phyloP scores from a whole-genome alignment of 1,284 basidiomycete species.

The Papiliotrema flavescens region DNA sequence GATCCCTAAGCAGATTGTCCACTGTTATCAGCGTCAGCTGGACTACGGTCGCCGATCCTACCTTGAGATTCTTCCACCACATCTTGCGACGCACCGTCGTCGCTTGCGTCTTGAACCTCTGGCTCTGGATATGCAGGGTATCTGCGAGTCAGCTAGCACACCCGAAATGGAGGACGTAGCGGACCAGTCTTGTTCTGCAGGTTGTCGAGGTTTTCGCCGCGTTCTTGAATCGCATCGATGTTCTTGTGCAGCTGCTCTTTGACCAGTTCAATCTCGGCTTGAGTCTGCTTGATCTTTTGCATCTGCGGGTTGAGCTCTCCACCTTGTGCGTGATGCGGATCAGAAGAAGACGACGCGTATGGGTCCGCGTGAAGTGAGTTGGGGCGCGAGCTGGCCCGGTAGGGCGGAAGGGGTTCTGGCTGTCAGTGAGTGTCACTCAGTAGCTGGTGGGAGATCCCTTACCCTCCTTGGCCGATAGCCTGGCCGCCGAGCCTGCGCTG shows the following conservation, averaged over 20 bases:
- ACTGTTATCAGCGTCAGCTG: conserved; percentile 11
- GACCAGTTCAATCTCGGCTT: conserved; percentile 15
- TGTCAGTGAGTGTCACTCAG: neutral
- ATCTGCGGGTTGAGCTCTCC: conserved; percentile 1
- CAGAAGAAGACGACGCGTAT: too few relatives aligned
- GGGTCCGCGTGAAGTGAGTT: too few relatives aligned
- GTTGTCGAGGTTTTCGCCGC: conserved; percentile 24
- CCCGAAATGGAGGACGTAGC: conserved; percentile 2
- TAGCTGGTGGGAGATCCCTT: neutral
- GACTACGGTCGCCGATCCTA: conserved; percentile 5
- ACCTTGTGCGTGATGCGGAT: too few relatives aligned
- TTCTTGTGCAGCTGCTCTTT: conserved; percentile 19
- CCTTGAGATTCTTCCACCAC: conserved; percentile 36
- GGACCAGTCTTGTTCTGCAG: conserved; percentile 25
- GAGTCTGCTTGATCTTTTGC: conserved; percentile 16
- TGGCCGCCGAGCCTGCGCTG: neutral
- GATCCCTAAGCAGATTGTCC: conserved; percentile 26
- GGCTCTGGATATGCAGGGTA: conserved; percentile 9
- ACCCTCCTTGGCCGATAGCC: conserved; percentile 2
- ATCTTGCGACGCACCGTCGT: conserved; percentile 20
- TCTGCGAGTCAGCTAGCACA: conserved; percentile 8
- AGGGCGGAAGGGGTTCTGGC: neutral
- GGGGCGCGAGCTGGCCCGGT: neutral
- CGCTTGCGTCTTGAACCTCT: conserved; percentile 20
- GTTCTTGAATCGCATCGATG: conserved; percentile 19